phyloP scores from a whole-genome alignment of 176 grass and related monocot genomes.

The Hordeum vulgare region MorexV3_pseudomolecules_assembly NC_058520.1:536786594-536787093 shows the following conservation, averaged over 20 bases:
- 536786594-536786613: background rate
- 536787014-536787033: constrained; percentile 9
- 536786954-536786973: background rate
- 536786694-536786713: no score
- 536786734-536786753: no score
- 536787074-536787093: constrained; percentile 68
- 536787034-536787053: constrained; percentile 5
- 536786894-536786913: background rate
- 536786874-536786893: background rate
- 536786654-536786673: no score
- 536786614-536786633: background rate
- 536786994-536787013: background rate
- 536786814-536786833: background rate
- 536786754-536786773: no score
- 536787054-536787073: constrained; percentile 43
- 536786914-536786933: background rate
- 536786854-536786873: background rate
- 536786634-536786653: background rate
- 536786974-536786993: background rate
- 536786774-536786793: background rate
- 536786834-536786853: background rate
- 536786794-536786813: background rate
- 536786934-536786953: background rate
- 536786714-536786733: no score
- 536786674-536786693: no score